Conservation (phyloP, 2,329 filamentous ascomycete species). For the Zarea fungicola region DNA sequence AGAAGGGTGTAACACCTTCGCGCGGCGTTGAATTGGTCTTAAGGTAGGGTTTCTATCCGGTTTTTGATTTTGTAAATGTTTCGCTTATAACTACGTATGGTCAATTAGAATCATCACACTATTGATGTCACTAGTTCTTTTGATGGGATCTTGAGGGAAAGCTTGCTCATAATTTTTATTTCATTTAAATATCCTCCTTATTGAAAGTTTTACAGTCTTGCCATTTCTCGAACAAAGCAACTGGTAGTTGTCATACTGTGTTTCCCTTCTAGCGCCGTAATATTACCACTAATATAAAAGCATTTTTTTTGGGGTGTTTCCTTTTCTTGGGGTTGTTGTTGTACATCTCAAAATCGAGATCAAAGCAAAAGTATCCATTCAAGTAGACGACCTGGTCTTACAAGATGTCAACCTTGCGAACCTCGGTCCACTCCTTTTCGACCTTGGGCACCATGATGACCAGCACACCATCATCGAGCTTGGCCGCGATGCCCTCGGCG, state of each 20-base stretch:
- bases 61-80: neutral
- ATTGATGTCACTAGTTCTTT: neutral
- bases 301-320: neutral
- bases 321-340: neutral
- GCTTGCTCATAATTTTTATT: neutral
- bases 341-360: neutral
- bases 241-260: too few relatives aligned
- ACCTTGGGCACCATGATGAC: conserved; percentile 72
- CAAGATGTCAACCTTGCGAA: conserved; percentile 55
- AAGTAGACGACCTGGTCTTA: conserved; percentile 22
- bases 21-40: neutral
- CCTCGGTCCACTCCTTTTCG: conserved; percentile 60
- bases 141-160: too few relatives aligned
- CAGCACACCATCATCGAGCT: conserved; percentile 73
- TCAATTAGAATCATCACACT: too few relatives aligned
- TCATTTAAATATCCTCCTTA: conserved; percentile 1
- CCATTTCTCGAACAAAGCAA: too few relatives aligned
- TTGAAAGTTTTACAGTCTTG: too few relatives aligned
- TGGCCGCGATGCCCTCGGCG: conserved; percentile 62
- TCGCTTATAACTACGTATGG: too few relatives aligned
- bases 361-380: too few relatives aligned
- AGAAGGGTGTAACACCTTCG: neutral
- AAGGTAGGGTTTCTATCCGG: neutral
- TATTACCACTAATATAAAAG: neutral
- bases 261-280: neutral